Evolutionary conservation across 2,329 filamentous ascomycete species (phyloP), one percentile per base, ranked within the genome.

Genomic region (Penicillium freii): DNA sequence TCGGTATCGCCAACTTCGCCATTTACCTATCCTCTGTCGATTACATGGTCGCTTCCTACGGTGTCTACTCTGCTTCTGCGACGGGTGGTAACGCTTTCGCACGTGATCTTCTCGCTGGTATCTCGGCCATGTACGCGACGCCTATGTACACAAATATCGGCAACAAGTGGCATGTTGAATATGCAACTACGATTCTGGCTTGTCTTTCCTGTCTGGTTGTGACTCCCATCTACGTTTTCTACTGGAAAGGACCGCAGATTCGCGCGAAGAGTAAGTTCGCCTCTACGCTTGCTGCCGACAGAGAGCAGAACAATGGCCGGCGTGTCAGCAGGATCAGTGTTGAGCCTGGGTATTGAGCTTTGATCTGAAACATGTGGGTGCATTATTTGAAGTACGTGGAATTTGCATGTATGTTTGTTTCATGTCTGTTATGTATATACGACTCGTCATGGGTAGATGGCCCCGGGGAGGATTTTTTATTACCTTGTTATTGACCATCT

Each of bases 1-100:
- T 91, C 54, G 88, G 87, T 29, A 85, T 91, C 45, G 87, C 87
- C 60, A 91, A 91, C 67, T 88, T 87, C 56, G 77, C 82, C 25
- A 89, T 89, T 54, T 90, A 90, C 74, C 87, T 89, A 80, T 86
- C 87, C 2, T 88, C 87, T 1, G 87, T 90, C 61, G 86, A 91
- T 70, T 91, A 91, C 75, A 89, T 90, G 82, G 83, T 90, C 46
- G 86, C 85, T 57, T 84, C 87, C 1, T 90, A 91, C 65, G 88
- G 88, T 0, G 84, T 85, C 0, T 90, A 89, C 70, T 84, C 87
- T 0, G 87, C 88, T 3, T 89, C 86, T 0, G 88, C 88, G 1
- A 90, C 88, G 0, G 88, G 88, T 54, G 88, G 88, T 29, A 91
- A 91, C 62, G 88, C 87, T 5, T 90, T 87, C 77, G 82, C 87